These are phyloP conservation scores for Aspergillus puulaauensis DNA, from an alignment of 2,329 filamentous ascomycete genomes.

Conservation along the genomic window DNA sequence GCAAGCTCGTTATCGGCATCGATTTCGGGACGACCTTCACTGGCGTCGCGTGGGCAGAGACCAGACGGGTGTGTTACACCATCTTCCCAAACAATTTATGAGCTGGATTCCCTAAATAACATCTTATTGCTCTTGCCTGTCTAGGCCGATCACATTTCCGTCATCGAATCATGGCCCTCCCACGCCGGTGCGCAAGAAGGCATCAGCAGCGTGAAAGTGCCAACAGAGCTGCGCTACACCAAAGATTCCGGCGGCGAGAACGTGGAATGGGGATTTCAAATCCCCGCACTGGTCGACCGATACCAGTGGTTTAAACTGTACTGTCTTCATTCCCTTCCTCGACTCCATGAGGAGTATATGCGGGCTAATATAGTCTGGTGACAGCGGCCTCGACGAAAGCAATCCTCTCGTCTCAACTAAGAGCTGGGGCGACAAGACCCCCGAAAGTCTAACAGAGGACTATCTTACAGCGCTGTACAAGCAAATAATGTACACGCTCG, in stretches of 20 bases:
- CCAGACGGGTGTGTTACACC: background rate
- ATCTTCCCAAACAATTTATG: background rate
- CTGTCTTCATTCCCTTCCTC: background rate
- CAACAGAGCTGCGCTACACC: constrained; percentile 6
- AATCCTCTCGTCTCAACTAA: constrained; percentile 4
- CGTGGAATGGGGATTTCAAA: constrained; percentile 9
- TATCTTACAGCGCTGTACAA: constrained; percentile 6
- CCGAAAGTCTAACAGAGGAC: background rate
- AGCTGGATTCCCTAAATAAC: background rate
- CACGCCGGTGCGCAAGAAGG: constrained; percentile 3
- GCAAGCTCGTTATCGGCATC: constrained; percentile 9
- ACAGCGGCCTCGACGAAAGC: constrained; percentile 9
- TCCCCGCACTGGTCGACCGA: constrained; percentile 5
- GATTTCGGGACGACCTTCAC: constrained; percentile 11
- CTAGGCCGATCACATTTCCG: constrained; percentile 7
- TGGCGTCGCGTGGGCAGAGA: constrained; percentile 11
- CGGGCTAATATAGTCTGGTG: too few species aligned
- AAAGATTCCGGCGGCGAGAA: background rate
- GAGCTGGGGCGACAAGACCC: constrained; percentile 9
- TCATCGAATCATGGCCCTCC: constrained; percentile 11
- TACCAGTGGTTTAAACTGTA: constrained; percentile 14
- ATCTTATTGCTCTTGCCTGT: background rate
- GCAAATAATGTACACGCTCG: constrained; percentile 9
- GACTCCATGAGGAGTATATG: too few species aligned
- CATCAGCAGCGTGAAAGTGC: constrained; percentile 10